Evolutionary conservation across 2,329 filamentous ascomycete species (phyloP), one percentile per base, ranked within the genome.

Genomic region (Colletotrichum sp.): DNA sequence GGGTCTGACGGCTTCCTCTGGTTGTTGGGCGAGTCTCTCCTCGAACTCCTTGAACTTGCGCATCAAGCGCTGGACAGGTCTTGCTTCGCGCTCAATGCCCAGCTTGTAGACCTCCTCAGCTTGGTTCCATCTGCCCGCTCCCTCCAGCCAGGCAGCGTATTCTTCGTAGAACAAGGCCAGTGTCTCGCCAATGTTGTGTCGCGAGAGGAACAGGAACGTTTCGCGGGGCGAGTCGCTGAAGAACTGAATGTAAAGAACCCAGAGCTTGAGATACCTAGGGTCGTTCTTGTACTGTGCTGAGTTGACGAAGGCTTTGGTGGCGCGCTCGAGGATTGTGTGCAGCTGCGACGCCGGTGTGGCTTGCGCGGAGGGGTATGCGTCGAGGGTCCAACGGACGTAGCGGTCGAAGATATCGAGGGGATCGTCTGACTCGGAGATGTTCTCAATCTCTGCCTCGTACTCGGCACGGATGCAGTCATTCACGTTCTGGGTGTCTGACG

Each of bases 131-230:
- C 96, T 90, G 16, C 93, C 94, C 8, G 93, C 94, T 44, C 92
- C 89, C 86, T 99, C 97, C 8, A 99, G 88, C 95, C 96, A 99
- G 2, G 92, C 94, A 1, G 97, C 96, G 82, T 98, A 99, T 82
- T 99, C 97, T 83, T 99, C 97, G 85, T 99, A 99, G 84, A 96
- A 99, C 5, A 99, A 88, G 3, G 97, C 97, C 4, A 99, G 90
- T 1, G 90, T 89, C 81, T 98, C 96, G 76, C 96, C 97, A 76
- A 99, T 95, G 78, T 90, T 90, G 82, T 99, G 96, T 67, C 96
- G 94, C 15, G 96, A 94, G 44, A 99, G 89, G 82, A 98, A 99
- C 63, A 97, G 92, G 83, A 96, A 99, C 0, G 95, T 95, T 85
- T 99, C 97, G 68, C 96, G 93, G 3, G 96, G 96, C n/a, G 95